Base-by-base conservation (phyloP, 768 basidiomycete genomes). In the Podaxis mareebaensis region DNA sequence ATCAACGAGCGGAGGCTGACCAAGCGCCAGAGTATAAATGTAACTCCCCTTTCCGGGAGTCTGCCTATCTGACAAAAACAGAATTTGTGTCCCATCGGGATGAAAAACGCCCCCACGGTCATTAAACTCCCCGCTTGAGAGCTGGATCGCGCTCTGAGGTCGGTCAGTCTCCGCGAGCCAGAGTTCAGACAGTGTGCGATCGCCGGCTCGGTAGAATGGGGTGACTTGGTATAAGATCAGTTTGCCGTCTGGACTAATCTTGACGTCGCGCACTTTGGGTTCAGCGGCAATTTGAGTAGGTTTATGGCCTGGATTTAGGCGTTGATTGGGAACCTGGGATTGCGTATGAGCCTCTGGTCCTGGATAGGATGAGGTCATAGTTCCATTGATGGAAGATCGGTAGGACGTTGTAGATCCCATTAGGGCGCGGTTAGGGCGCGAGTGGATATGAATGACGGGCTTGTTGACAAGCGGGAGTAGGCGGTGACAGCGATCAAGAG, bases 231-330 rank as follows among this genome's bases (percentile, higher is more conserved):
- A 77, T 24, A 77, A 58, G 53, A 76, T 67, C 39, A 65, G 62
- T 12, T 58, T 40, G 13, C 75, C 74, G 60, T 76, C 69, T 20
- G 73, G 72, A 61, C 74, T 76, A 66, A 77, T 69, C 53, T 70
- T 72, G 54, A 75, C 71, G 58, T 77, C 75, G 59, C 75, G 72
- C n/a, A 76, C 67, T 64, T 76, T 77, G 30, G 61, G 60, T 22
- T 73, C 65, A 3, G 70, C 68, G 17, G 73, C 69, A 55, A 76
- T 74, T 46, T 69, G 69, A 24, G 66, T 64, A 40, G 74, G 73
- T 38, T 65, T 62, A 40, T 66, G 65, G 10, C 42, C 57, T 53
- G 52, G 63, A 46, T 64, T 44, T 44, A 53, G 42, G n/a, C 52
- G 57, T 51, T 51, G 38, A 49, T 58, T 51, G 38, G 52, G 51